phyloP scores from a whole-genome alignment of 352 stramenopile genomes.

The Phytophthora pluvialis region DNA sequence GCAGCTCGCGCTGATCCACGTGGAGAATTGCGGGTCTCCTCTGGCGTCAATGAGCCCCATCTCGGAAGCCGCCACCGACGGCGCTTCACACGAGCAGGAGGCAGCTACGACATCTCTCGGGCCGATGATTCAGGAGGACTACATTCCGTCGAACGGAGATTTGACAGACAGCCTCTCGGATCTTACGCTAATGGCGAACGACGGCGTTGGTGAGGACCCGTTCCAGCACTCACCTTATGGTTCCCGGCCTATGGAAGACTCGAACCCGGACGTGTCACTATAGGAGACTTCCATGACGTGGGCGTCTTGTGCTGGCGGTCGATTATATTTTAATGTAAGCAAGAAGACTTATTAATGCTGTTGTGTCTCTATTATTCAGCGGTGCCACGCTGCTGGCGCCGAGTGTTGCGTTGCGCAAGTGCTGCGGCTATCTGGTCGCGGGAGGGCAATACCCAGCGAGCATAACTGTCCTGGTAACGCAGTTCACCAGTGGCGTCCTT shows the following conservation, averaged over 20 bases:
- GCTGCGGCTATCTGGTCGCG: slow-evolving; percentile 64
- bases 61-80: slow-evolving; percentile 29
- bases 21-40: slow-evolving; percentile 51
- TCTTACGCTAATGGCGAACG: slow-evolving; percentile 55
- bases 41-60: slow-evolving; percentile 48
- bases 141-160: slow-evolving; percentile 69
- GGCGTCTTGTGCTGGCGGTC: slow-evolving; percentile 10
- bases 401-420: slow-evolving; percentile 33
- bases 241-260: slow-evolving; percentile 34
- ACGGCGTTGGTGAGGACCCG: slow-evolving; percentile 34
- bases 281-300: slow-evolving; percentile 18
- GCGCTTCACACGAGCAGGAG: slow-evolving; percentile 24
- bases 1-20: slow-evolving; percentile 73
- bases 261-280: slow-evolving; percentile 42
- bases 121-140: slow-evolving; percentile 73
- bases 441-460: slow-evolving; percentile 68
- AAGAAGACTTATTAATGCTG: slow-evolving; percentile 19
- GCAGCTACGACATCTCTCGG: slow-evolving; percentile 23
- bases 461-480: slow-evolving; percentile 65
- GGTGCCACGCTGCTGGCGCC: slow-evolving; percentile 15
- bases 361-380: slow-evolving; percentile 22
- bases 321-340: slow-evolving; percentile 50
- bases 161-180: slow-evolving; percentile 57
- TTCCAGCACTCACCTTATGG: slow-evolving; percentile 43
- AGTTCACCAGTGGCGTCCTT: slow-evolving; percentile 45